Evolutionary conservation across 495 filamentous ascomycete species (phyloP).

Genomic region (Sabuloglossum arenarium): DNA sequence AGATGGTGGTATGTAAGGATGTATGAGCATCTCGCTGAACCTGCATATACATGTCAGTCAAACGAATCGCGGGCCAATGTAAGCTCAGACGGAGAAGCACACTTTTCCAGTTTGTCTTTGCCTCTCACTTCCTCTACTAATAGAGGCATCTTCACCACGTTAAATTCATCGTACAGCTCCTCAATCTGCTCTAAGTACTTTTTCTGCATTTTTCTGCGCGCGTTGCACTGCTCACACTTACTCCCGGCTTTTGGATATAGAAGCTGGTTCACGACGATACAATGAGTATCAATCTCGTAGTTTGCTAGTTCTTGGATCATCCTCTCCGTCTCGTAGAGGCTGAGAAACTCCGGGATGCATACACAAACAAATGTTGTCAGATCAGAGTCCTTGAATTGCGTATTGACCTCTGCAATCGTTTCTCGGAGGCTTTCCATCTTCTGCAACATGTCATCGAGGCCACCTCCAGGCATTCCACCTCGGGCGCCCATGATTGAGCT

Average conservation of each 20-base stretch:
- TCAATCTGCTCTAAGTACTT: constrained; percentile 97
- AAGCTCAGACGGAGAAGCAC: constrained; percentile 13
- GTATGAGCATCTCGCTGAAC: constrained; percentile 8
- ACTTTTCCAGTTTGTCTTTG: constrained; percentile 78
- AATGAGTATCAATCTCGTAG: constrained; percentile 90
- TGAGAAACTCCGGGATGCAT: constrained; percentile 94
- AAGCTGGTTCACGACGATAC: constrained; percentile 95
- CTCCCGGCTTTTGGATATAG: constrained; percentile 76
- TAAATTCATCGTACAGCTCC: constrained; percentile 97
- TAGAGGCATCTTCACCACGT: constrained; percentile 93
- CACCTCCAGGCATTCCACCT: constrained; percentile 76
- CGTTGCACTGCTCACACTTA: constrained; percentile 87
- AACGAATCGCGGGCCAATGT: neutral
- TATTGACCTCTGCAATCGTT: constrained; percentile 89
- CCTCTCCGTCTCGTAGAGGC: constrained; percentile 93
- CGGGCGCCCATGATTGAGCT: constrained; percentile 71
- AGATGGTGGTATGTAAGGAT: constrained; percentile 5
- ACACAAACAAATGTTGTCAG: constrained; percentile 97
- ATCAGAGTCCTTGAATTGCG: constrained; percentile 91
- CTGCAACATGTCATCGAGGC: constrained; percentile 72
- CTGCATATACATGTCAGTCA: neutral
- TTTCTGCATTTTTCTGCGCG: constrained; percentile 93
- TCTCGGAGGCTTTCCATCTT: constrained; percentile 84
- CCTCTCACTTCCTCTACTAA: constrained; percentile 89
- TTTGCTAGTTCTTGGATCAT: constrained; percentile 96